A percentile compares a stretch with the other conserved stretches of the same genome.
Evolutionary conservation across 140 eudicot genomes (phyloP).

Genomic region (Erigeron philadelphicus): DNA sequence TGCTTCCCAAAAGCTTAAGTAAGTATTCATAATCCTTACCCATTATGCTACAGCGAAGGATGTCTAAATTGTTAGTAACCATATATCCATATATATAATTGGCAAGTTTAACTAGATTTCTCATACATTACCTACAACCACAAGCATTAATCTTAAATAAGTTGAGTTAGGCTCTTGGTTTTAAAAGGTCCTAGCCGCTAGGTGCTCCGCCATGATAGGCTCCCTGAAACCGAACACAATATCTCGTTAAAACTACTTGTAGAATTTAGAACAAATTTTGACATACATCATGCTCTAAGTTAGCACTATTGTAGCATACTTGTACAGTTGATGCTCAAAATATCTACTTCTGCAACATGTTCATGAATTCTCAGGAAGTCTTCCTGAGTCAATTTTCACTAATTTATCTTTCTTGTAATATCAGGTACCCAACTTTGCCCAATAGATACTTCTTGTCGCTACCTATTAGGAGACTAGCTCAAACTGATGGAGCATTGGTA

Average conservation of each 20-base stretch:
- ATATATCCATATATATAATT: neutral
- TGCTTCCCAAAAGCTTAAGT: constrained; percentile 83
- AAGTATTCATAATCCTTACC: constrained; percentile 25
- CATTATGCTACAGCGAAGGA: constrained; percentile 14
- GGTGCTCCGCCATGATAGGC: too few species aligned
- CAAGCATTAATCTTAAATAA: neutral
- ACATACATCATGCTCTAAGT: constrained; percentile 6
- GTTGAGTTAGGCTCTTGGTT: neutral
- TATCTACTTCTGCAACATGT: neutral
- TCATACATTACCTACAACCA: neutral
- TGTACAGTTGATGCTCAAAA: neutral
- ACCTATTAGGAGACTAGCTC: constrained; percentile 68
- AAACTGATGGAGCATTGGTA: constrained; percentile 61
- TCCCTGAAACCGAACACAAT: too few species aligned
- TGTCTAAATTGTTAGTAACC: neutral
- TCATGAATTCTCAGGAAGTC: neutral
- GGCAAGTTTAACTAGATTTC: neutral
- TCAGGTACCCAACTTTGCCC: constrained; percentile 88
- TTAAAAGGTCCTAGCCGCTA: too few species aligned
- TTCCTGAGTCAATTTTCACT: constrained; percentile 3
- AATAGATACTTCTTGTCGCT: constrained; percentile 67
- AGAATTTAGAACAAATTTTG: neutral
- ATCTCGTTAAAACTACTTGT: too few species aligned
- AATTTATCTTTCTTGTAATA: constrained; percentile 13
- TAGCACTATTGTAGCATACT: neutral